phyloP scores from a whole-genome alignment of 345 rosid genomes.

The Aurinia saxatilis region DNA sequence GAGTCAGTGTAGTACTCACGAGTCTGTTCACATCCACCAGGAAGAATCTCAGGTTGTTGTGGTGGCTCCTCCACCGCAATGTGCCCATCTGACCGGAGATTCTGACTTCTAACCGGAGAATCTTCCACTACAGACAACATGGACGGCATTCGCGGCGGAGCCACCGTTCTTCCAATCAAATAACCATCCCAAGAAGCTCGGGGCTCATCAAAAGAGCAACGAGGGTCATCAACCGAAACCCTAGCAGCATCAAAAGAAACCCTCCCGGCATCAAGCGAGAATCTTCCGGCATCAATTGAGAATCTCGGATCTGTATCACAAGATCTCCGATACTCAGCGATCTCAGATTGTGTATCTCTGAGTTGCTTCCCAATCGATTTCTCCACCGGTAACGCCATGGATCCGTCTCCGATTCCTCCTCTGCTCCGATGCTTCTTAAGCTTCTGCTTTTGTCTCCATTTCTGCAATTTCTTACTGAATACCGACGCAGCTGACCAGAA shows the following conservation, averaged over 20 bases:
- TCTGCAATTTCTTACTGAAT: slow-evolving; percentile 87
- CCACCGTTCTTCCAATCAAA: slow-evolving; percentile 48
- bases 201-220: slow-evolving; percentile 91
- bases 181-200: slow-evolving; percentile 98
- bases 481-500: slow-evolving; percentile 99
- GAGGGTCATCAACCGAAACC: slow-evolving; percentile 75
- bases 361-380: slow-evolving; percentile 79
- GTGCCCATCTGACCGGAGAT: slow-evolving; percentile 53
- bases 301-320: slow-evolving; percentile 98
- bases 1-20: slow-evolving; percentile 86
- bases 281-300: slow-evolving; percentile 66
- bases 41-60: slow-evolving; percentile 36
- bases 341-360: slow-evolving; percentile 93
- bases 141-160: slow-evolving; percentile 71
- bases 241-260: slow-evolving; percentile 42
- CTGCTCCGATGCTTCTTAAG: slow-evolving; percentile 56
- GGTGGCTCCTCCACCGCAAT: slow-evolving; percentile 63
- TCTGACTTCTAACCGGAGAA: slow-evolving; percentile 55
- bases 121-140: slow-evolving; percentile 94
- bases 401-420: slow-evolving; percentile 34
- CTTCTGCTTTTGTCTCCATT: slow-evolving; percentile 96
- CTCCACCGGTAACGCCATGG: slow-evolving; percentile 81
- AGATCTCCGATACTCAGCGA: slow-evolving; percentile 91
- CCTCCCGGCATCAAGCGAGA: slow-evolving; percentile 55
- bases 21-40: slow-evolving; percentile 91